Conservation (phyloP, 2,329 filamentous ascomycete species). For the Aspergillaceae sp. region DNA sequence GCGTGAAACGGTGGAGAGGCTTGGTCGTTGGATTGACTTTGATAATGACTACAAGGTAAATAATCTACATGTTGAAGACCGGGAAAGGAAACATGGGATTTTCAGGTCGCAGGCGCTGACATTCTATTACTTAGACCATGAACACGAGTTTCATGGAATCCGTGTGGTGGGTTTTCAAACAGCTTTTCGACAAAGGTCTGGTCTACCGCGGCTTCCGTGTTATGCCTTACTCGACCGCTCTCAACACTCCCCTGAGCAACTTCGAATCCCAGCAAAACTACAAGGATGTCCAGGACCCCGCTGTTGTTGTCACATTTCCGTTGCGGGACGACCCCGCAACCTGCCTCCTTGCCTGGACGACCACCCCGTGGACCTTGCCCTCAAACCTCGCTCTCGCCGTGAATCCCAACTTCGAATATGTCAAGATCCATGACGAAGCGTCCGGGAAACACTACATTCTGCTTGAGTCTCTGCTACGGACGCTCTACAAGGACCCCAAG, state of each 20-base stretch:
- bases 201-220: conserved; percentile 88
- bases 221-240: conserved; percentile 88
- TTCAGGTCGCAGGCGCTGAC: not conserved
- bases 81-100: not conserved
- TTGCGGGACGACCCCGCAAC: conserved; percentile 68
- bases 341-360: conserved; percentile 77
- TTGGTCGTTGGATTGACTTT: conserved; percentile 95
- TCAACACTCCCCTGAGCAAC: conserved; percentile 84
- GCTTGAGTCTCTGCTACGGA: conserved; percentile 69
- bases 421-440: conserved; percentile 76
- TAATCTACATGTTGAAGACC: conserved; percentile 4
- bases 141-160: conserved; percentile 93
- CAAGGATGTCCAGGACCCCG: conserved; percentile 84
- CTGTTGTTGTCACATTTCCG: conserved; percentile 80
- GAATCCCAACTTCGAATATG: conserved; percentile 75
- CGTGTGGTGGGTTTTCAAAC: conserved; percentile 94
- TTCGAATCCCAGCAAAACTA: conserved; percentile 95
- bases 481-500: conserved; percentile 88
- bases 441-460: conserved; percentile 78
- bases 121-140: conserved; percentile 57
- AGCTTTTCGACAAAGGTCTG: conserved; percentile 78
- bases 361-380: conserved; percentile 78
- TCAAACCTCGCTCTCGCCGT: conserved; percentile 70
- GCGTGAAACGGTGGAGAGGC: conserved; percentile 75
- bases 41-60: conserved; percentile 87